Base-by-base conservation (phyloP, 1,139 yeast species). In the Candida freyschussii region DNA sequence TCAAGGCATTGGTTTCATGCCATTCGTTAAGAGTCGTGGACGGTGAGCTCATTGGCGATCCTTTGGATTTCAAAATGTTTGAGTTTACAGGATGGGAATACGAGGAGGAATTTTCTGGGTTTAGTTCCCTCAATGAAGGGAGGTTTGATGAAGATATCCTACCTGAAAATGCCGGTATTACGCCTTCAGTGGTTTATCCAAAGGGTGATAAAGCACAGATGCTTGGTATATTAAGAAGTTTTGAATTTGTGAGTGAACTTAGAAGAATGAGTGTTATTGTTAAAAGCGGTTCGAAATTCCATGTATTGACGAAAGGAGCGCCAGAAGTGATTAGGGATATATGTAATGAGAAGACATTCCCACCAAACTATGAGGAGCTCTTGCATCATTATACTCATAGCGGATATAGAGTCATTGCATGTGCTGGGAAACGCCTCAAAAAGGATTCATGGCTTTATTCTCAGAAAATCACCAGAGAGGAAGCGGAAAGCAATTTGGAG, bases 401-500 rank as follows among this genome's bases (percentile, higher is more conserved):
- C 33, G 99, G 99, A 0, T 87, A 78, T 54, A 75, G 99, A 55
- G 96, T 91, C 2, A 91, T 91, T 58, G 97, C 96, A 0, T 82
- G 95, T 58, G 97, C 96, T 1, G 73, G 81, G 30, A 85, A 81
- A 49, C 53, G 56, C 4, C 49, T 72, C 38, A 60, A 62, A 21
- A 63, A 61, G 32, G 55, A 66, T 34, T 60, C 64, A 3, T 65
- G 71, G 67, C 46, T 62, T 26, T 60, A 59, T 25, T 58, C 67
- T 9, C 62, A 61, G 32, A 62, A 61, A 38, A 60, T 69, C 6
- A 53, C 67, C 7, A 69, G 98, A 46, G 79, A 72, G 9, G 72
- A 68, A 14, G 75, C 79, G 13, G 99, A 91, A 57, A 56, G 66
- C 4, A 72, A 75, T 21, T 61, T 91, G 50, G 70, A 65, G 15